These are phyloP conservation scores for Cyberlindnera xylosilytica DNA, from an alignment of 805 yeast genomes.

Conservation along the genomic window DNA sequence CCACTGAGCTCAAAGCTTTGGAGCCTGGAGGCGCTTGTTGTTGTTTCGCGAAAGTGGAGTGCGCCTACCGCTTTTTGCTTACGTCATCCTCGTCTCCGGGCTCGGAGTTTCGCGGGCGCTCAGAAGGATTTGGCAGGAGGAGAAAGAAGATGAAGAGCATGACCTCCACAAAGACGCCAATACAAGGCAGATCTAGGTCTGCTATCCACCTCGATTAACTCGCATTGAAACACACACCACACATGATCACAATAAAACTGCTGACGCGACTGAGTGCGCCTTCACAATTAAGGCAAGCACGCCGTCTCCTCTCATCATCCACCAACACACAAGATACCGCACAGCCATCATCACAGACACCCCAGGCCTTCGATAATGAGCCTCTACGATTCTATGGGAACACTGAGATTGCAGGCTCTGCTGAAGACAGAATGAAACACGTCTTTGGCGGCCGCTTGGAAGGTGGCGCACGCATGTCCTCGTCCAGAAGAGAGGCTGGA, in stretches of 20 bases:
- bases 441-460: conserved; percentile 57
- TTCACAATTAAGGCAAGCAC: neutral
- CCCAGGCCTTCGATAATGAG: neutral
- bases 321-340: neutral
- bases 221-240: neutral
- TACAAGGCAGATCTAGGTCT: too few relatives aligned
- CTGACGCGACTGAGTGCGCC: neutral
- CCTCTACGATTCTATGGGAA: conserved; percentile 31
- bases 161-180: neutral
- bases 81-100: too few relatives aligned
- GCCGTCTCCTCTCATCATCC: neutral
- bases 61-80: too few relatives aligned
- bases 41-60: too few relatives aligned
- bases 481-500: conserved; percentile 29
- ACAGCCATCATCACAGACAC: neutral
- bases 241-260: neutral
- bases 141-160: too few relatives aligned
- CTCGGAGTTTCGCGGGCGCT: too few relatives aligned
- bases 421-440: conserved; percentile 45
- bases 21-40: too few relatives aligned
- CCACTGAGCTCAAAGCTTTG: too few relatives aligned
- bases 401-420: conserved; percentile 29
- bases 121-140: too few relatives aligned
- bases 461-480: conserved; percentile 45
- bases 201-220: too few relatives aligned